A percentile compares a stretch with the other conserved stretches of the same genome.
Conservation (phyloP, 2,329 filamentous ascomycete genomes). For the Aspergillus oerlinghausenensis region DNA sequence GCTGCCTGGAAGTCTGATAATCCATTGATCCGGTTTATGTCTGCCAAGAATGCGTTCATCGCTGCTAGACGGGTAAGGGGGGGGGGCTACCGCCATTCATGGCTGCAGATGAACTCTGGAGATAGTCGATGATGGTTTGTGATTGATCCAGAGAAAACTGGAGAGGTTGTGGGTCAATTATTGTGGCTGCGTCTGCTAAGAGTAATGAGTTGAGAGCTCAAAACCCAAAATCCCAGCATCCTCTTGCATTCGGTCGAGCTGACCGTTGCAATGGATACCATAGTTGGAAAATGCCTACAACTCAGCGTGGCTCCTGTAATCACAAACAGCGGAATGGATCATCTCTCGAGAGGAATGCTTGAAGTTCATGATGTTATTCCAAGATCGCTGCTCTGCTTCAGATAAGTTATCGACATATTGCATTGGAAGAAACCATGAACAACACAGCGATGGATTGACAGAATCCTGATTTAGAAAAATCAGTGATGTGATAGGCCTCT, state of each 20-base stretch:
- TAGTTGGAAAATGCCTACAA: not conserved
- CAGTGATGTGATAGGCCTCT: not conserved
- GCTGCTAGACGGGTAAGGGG: conserved; percentile 5
- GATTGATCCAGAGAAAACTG: not conserved
- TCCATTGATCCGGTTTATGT: not conserved
- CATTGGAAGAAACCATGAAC: not conserved
- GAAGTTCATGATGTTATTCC: not conserved
- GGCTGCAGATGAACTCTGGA: not conserved
- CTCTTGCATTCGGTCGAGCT: not conserved
- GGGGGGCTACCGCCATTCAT: not conserved
- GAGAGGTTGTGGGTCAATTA: not conserved
- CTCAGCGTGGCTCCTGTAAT: not conserved
- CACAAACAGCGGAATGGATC: not conserved
- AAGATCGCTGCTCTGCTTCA: not conserved
- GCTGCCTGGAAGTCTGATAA: not conserved
- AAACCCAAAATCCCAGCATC: not conserved
- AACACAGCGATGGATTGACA: not conserved
- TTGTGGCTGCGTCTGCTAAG: not conserved
- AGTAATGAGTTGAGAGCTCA: not conserved
- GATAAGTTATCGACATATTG: not conserved
- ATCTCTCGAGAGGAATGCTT: not conserved
- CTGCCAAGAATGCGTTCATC: conserved; percentile 1
- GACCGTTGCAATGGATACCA: not conserved
- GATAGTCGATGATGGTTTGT: not conserved
- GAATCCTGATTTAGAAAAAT: not conserved